A percentile compares a stretch with the other conserved stretches of the same genome.
Conservation (phyloP, 2,329 filamentous ascomycete species). For the Colletotrichum godetiae region DNA sequence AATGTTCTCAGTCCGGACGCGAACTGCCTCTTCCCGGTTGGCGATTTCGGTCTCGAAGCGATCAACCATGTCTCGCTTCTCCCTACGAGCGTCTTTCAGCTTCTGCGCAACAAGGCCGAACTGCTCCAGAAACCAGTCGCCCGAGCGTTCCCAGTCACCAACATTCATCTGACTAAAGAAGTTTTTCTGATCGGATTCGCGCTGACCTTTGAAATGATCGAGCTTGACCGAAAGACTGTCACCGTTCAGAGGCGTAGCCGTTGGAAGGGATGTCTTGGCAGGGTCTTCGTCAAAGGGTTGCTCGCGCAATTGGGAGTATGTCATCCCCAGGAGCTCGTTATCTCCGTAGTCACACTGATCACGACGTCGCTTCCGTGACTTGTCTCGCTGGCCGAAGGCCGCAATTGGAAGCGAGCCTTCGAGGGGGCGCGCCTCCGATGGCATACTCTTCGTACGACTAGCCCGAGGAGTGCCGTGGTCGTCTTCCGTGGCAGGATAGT, state of each 20-base stretch:
- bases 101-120: conserved; percentile 62
- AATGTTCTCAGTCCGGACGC: conserved; percentile 64
- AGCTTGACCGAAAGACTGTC: conserved; percentile 61
- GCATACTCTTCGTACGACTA: conserved; percentile 35
- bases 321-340: conserved; percentile 64
- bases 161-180: conserved; percentile 66
- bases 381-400: conserved; percentile 32
- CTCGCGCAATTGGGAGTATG: conserved; percentile 59
- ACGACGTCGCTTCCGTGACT: conserved; percentile 54
- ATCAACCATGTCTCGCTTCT: conserved; percentile 61
- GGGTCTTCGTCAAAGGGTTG: conserved; percentile 70
- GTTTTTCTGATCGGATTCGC: conserved; percentile 57
- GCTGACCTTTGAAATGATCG: conserved; percentile 59
- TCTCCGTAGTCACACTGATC: conserved; percentile 68
- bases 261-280: conserved; percentile 55
- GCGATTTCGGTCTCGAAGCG: conserved; percentile 68
- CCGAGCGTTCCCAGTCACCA: conserved; percentile 68
- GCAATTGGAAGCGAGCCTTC: conserved; percentile 38
- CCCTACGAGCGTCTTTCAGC: conserved; percentile 59
- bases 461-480: conserved; percentile 35
- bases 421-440: conserved; percentile 35
- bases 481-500: conserved; percentile 28
- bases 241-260: conserved; percentile 48
- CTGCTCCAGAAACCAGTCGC: conserved; percentile 69
- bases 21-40: conserved; percentile 64